A percentile compares a stretch with the other conserved stretches of the same genome.
These are phyloP conservation scores for Tylopilus subfusipes DNA, from an alignment of 768 basidiomycete genomes.

Conservation along the genomic window DNA sequence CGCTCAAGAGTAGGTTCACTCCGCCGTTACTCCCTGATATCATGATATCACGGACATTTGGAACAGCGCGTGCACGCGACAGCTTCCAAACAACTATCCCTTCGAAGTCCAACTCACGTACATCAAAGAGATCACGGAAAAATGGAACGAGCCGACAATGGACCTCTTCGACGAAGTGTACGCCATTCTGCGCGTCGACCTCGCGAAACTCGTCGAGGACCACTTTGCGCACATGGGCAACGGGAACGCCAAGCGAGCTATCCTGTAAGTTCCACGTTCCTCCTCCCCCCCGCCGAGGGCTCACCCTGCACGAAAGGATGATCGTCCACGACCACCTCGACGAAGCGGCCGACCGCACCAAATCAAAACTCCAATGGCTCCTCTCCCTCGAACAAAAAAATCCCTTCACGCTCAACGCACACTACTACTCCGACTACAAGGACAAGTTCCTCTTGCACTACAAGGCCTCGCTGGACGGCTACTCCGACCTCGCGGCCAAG, in stretches of 20 bases:
- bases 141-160: slow-evolving; percentile 50
- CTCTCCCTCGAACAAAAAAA: slow-evolving; percentile 45
- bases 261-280: slow-evolving; percentile 35
- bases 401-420: slow-evolving; percentile 51
- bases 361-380: slow-evolving; percentile 46
- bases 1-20: slow-evolving; percentile 44
- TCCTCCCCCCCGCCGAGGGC: no score
- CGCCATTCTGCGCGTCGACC: slow-evolving; percentile 35
- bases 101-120: slow-evolving; percentile 55
- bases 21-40: no score
- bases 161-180: slow-evolving; percentile 42
- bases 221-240: slow-evolving; percentile 55
- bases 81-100: slow-evolving; percentile 65
- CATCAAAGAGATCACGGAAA: slow-evolving; percentile 40
- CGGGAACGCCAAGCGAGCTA: slow-evolving; percentile 48
- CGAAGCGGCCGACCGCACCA: slow-evolving; percentile 37
- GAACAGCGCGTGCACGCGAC: slow-evolving; percentile 62
- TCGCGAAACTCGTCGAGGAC: slow-evolving; percentile 39
- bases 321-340: slow-evolving; percentile 51
- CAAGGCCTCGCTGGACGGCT: slow-evolving; percentile 28
- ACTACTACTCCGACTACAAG: slow-evolving; percentile 48
- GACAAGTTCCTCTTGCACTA: slow-evolving; percentile 51
- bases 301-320: slow-evolving; percentile 31
- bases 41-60: neutral
- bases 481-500: slow-evolving; percentile 3